phyloP scores from a whole-genome alignment of 2,329 filamentous ascomycete genomes.

The Coniochaeta hoffmannii region DNA sequence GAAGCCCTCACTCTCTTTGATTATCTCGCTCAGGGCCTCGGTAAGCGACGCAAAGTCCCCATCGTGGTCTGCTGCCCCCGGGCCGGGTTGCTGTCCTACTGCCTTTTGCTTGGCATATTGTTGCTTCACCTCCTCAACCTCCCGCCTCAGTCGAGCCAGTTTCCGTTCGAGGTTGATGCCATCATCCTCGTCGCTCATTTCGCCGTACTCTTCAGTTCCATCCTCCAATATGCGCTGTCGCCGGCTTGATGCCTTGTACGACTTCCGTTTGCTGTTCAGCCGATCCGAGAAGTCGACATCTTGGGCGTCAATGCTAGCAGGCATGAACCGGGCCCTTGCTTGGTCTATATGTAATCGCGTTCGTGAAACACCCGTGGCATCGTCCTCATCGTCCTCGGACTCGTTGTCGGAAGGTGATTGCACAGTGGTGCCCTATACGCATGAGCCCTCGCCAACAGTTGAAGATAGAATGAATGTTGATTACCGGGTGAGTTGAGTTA shows the following conservation, averaged over 20 bases:
- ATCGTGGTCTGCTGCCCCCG: slow-evolving; percentile 32
- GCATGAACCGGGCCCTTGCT: slow-evolving; percentile 73
- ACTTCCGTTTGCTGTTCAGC: slow-evolving; percentile 72
- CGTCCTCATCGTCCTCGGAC: slow-evolving; percentile 53
- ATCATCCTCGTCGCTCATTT: slow-evolving; percentile 64
- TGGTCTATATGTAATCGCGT: slow-evolving; percentile 68
- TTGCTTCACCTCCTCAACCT: slow-evolving; percentile 67
- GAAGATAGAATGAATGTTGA: slow-evolving; percentile 14
- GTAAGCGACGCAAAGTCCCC: slow-evolving; percentile 62
- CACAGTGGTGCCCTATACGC: slow-evolving; percentile 43
- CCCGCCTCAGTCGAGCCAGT: slow-evolving; percentile 73
- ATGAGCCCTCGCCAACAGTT: slow-evolving; percentile 15
- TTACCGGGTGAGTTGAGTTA: slow-evolving; percentile 74
- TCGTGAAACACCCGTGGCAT: slow-evolving; percentile 63
- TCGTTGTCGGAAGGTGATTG: slow-evolving; percentile 55
- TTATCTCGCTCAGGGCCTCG: slow-evolving; percentile 62
- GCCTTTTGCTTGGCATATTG: slow-evolving; percentile 50
- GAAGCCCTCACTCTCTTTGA: slow-evolving; percentile 17
- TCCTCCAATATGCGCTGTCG: slow-evolving; percentile 54
- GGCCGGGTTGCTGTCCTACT: slow-evolving; percentile 32
- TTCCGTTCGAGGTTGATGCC: slow-evolving; percentile 71
- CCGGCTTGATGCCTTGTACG: slow-evolving; percentile 69
- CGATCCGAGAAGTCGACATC: slow-evolving; percentile 87
- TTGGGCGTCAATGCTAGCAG: slow-evolving; percentile 65
- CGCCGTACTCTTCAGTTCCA: slow-evolving; percentile 60